phyloP scores from a whole-genome alignment of 495 filamentous ascomycete genomes.

The Staphylotrichum tortipilum region DNA sequence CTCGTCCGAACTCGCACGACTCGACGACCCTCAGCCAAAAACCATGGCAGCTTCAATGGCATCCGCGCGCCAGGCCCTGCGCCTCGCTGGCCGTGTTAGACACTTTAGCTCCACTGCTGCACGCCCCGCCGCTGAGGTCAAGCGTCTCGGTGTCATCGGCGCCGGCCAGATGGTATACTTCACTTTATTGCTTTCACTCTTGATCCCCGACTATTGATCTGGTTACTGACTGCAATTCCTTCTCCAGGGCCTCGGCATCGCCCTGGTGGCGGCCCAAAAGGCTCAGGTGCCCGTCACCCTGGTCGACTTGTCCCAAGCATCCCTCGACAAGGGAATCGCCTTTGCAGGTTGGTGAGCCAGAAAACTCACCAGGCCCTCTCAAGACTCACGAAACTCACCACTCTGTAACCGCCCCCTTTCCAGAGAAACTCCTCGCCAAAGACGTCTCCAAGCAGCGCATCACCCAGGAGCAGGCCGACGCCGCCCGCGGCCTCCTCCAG shows the following conservation, averaged over 20 bases:
- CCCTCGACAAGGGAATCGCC: slow-evolving; percentile 82
- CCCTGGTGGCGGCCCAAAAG: slow-evolving; percentile 82
- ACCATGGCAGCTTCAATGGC: slow-evolving; percentile 27
- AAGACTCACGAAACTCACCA: not conserved
- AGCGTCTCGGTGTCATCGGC: slow-evolving; percentile 84
- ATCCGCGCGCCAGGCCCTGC: slow-evolving; percentile 23
- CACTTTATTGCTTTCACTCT: not conserved
- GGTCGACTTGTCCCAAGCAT: slow-evolving; percentile 74
- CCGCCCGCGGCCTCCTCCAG: slow-evolving; percentile 55
- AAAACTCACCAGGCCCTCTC: no score
- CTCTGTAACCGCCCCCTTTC: not conserved
- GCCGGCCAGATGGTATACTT: slow-evolving; percentile 83
- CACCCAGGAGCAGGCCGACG: slow-evolving; percentile 67
- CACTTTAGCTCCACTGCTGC: slow-evolving; percentile 46
- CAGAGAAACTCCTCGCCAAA: slow-evolving; percentile 87
- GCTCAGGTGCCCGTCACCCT: slow-evolving; percentile 78
- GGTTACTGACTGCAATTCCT: no score
- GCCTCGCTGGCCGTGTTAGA: slow-evolving; percentile 33
- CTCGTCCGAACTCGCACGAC: no score
- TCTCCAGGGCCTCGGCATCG: slow-evolving; percentile 86
- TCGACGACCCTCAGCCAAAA: no score
- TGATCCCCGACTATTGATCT: no score
- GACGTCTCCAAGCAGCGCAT: slow-evolving; percentile 79
- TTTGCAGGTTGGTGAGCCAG: slow-evolving; percentile 61
- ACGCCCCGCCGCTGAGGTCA: slow-evolving; percentile 62